Evolutionary conservation across 129 eudicot genomes (phyloP), one percentile per base, ranked within the genome.

Genomic region (Chrysanthemum seticuspe): DNA sequence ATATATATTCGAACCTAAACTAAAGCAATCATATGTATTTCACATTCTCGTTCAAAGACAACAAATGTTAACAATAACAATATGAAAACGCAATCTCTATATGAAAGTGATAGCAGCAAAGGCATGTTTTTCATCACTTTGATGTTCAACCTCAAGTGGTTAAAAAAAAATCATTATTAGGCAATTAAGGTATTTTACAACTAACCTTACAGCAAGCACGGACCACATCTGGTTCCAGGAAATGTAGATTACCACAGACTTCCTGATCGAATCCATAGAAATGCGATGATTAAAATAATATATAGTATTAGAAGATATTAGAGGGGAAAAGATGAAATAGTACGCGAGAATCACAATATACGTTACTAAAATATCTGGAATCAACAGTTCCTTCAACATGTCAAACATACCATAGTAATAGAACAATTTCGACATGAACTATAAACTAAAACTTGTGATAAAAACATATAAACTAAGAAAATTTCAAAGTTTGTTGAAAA

Each of bases 301-400:
- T 62, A 45, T 9, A 3, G 40, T 10, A 47, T 23, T 3, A 14
- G 13, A 18, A 6, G 52, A 67, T 7, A 50, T 34, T 44, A 2
- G 59, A 40, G 27, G 10, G 45, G 55, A 53, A 53, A 58, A 2
- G 34, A 52, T 6, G 2, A 31, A 71, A 13, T 40, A 15, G 66
- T 23, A 2, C 45, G 62, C 16, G 18, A 55, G 70, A 71, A 59
- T 40, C n/a, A 18, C 40, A 74, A 48, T 27, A 62, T 77, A 94
- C 98, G 96, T 94, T 88, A 85, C 98, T 88, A 72, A 90, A 94
- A 79, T 90, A 94, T 63, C 98, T 90, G 56, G 78, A 70, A 94
- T 89, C 65, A 94, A 73, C 19, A 79, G 83, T 70, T 94, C 97
- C 74, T 94, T 94, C 52, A 90, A 81, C 73, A 90, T 74, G 61